Conservation (phyloP, 306 rosid species). For the Lupinus albus region DNA sequence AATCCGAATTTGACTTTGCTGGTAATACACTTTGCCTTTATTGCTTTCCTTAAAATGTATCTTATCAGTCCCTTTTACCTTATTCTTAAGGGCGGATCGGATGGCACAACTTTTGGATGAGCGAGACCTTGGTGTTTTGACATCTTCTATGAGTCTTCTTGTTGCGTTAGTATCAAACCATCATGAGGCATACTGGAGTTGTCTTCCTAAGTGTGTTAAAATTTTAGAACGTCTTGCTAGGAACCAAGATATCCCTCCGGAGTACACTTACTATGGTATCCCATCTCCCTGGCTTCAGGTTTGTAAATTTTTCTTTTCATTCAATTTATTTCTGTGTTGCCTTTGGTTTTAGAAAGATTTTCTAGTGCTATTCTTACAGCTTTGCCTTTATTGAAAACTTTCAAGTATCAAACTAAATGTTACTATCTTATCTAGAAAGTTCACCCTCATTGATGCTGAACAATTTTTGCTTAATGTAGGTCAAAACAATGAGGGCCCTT, state of each 20-base stretch:
- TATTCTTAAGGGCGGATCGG: slow-evolving; percentile 85
- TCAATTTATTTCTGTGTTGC: slow-evolving; percentile 31
- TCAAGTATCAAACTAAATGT: slow-evolving; percentile 17
- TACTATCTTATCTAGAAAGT: slow-evolving; percentile 24
- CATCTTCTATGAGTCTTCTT: slow-evolving; percentile 98
- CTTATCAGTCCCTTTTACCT: slow-evolving; percentile 34
- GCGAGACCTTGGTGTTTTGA: slow-evolving; percentile 96
- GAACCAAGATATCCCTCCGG: slow-evolving; percentile 96
- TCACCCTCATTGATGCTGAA: slow-evolving; percentile 28
- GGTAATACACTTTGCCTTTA: slow-evolving; percentile 27
- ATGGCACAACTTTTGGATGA: slow-evolving; percentile 99
- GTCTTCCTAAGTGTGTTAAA: slow-evolving; percentile 97
- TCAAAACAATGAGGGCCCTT: slow-evolving; percentile 97
- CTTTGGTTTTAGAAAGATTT: slow-evolving; percentile 8
- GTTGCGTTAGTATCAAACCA: slow-evolving; percentile 91
- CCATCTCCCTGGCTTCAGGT: slow-evolving; percentile 99
- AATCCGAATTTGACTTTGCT: slow-evolving; percentile 44
- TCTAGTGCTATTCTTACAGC: slow-evolving; percentile 10
- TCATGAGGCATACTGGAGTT: slow-evolving; percentile 93
- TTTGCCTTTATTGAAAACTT: slow-evolving; percentile 22
- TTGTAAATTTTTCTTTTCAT: slow-evolving; percentile 44
- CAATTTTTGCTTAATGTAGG: slow-evolving; percentile 56
- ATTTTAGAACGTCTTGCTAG: slow-evolving; percentile 92
- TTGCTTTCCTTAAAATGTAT: slow-evolving; percentile 22
- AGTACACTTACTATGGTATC: slow-evolving; percentile 97